phyloP scores from a whole-genome alignment of 177 flowering plant species.

The Vitis hybrid region DNA sequence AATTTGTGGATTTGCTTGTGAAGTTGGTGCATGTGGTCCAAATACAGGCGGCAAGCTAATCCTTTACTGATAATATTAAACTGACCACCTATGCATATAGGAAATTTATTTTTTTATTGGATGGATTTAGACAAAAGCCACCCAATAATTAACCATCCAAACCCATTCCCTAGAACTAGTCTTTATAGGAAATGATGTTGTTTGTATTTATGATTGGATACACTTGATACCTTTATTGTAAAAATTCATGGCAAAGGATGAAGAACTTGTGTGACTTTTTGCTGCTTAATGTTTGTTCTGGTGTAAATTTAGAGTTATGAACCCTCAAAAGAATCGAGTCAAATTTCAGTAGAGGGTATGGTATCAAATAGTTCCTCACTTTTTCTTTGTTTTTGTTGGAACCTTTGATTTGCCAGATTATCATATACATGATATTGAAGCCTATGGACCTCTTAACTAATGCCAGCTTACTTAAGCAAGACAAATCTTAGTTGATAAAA shows the following conservation, averaged over 20 bases:
- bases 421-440: constrained; percentile 3
- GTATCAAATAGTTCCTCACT: constrained; percentile 5
- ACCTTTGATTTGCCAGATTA: constrained; percentile 5
- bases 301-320: no score
- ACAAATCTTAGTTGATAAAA: background rate
- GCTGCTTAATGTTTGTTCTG: no score
- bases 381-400: constrained; percentile 1
- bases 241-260: no score
- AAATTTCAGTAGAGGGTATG: background rate
- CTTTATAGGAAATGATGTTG: background rate
- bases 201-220: no score
- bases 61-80: no score
- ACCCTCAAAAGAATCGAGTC: background rate
- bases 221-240: no score
- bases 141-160: background rate
- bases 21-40: no score
- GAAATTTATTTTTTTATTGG: background rate
- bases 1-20: no score
- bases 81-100: no score
- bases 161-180: background rate
- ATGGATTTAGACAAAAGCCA: background rate
- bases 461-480: constrained; percentile 1
- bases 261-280: no score
- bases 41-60: no score
- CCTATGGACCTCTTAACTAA: constrained; percentile 12